Base-by-base conservation (phyloP, 2,329 filamentous ascomycete species). In the Monilinia aucupariae region DNA sequence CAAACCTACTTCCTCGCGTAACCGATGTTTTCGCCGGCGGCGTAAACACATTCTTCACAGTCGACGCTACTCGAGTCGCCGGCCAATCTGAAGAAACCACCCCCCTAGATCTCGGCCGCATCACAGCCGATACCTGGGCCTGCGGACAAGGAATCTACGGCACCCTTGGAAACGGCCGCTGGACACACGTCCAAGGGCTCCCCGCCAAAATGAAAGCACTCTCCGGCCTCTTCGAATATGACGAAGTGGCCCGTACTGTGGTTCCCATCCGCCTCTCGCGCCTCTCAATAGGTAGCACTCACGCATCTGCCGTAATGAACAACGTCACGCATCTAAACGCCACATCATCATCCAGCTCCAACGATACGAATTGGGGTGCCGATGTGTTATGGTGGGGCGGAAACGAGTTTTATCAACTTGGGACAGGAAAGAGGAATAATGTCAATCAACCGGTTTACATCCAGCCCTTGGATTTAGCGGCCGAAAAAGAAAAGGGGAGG, bases 351-450 rank as follows among this genome's bases (percentile, higher is more conserved):
- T 53, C 22, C 74, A 75, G 65, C 1, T 78, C 84, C 48, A 88
- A 90, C 68, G 89, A 92, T 71, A 91, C 87, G 1, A 92, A 94
- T 73, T 96, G 87, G 85, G 94, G 94, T 55, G 86, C 89, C 5
- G 94, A 97, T 74, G 87, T 92, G 37, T 75, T 97, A 1, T 96
- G 91, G 80, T 99, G 92, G 91, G 94, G 94, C 66, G 91, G 91
- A 60, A 99, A 97, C 71, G 92, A 97, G 77, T 85, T 88, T 74
- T 97, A 89, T 75, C 94, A 99, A 76, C 83, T 99, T 32, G 94
- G 94, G 15, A 97, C 89, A 0, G 92, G 94, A 34, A 96, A 89
- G 79, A 80, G 93, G 66, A 94, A 85, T 71, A 97, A 97, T 72
- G 73, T 89, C 12, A 84, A 85, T 59, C 81, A 82, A 15, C 94